A percentile compares a stretch with the other conserved stretches of the same genome.
Evolutionary conservation across 208 protist species (phyloP).

Genomic region (Lotmaria passim): DNA sequence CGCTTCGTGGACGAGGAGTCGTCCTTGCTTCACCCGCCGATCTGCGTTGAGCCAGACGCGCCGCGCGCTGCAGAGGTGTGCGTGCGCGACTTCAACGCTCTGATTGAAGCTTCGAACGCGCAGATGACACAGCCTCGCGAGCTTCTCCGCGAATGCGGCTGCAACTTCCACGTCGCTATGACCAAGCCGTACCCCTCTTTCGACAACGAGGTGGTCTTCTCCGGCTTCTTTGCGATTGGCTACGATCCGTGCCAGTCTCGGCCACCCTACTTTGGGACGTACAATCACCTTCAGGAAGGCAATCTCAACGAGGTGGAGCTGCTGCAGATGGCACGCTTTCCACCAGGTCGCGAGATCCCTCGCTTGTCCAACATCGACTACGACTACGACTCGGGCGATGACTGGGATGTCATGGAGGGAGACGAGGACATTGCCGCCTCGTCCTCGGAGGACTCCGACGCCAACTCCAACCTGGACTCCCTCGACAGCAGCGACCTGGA

Average conservation of each 20-base stretch:
- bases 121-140: slow-evolving; percentile 10
- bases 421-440: slow-evolving; percentile 74
- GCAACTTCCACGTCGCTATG: slow-evolving; percentile 52
- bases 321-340: slow-evolving; percentile 63
- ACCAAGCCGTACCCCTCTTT: slow-evolving; percentile 49
- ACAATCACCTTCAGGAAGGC: slow-evolving; percentile 69
- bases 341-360: slow-evolving; percentile 51
- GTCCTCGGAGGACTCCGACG: slow-evolving; percentile 31
- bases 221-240: slow-evolving; percentile 79
- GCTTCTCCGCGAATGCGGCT: slow-evolving; percentile 48
- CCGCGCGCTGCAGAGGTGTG: slow-evolving; percentile 11
- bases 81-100: slow-evolving; percentile 45
- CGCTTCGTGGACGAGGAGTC: slow-evolving; percentile 45
- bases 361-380: slow-evolving; percentile 84
- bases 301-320: slow-evolving; percentile 62
- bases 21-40: slow-evolving; percentile 59
- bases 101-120: slow-evolving; percentile 56
- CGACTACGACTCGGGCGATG: slow-evolving; percentile 89
- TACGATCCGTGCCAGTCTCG: slow-evolving; percentile 88
- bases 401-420: slow-evolving; percentile 83
- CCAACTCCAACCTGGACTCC: slow-evolving; percentile 24
- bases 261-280: slow-evolving; percentile 86
- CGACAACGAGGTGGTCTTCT: slow-evolving; percentile 74
- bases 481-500: slow-evolving; percentile 71
- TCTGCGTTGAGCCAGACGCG: slow-evolving; percentile 27